These are phyloP conservation scores for Hordeum marinum DNA, from an alignment of 176 grass and related monocot genomes.

Conservation along the genomic window DNA sequence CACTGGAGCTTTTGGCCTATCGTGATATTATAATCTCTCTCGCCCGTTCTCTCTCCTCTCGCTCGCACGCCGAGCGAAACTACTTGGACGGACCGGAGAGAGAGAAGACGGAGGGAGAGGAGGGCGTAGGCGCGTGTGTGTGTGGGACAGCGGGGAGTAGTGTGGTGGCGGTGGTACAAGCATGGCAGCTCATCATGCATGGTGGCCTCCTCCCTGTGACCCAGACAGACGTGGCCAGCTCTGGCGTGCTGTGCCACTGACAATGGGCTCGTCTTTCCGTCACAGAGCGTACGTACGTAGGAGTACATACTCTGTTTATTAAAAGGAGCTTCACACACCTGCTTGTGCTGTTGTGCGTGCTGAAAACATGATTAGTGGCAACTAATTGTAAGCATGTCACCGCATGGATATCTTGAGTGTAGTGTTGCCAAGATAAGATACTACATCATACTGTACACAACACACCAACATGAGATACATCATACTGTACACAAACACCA, in stretches of 20 bases:
- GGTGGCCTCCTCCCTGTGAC: not conserved
- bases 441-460: too few species aligned
- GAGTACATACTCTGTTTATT: not conserved
- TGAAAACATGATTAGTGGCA: not conserved
- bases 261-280: not conserved
- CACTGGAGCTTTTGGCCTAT: constrained; percentile 35
- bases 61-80: too few species aligned
- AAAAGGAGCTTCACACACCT: not conserved
- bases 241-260: not conserved
- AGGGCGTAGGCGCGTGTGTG: not conserved
- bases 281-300: not conserved
- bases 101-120: not conserved
- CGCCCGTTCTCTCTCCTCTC: not conserved
- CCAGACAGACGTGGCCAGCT: not conserved
- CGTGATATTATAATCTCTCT: constrained; percentile 30
- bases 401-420: too few species aligned
- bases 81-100: not conserved
- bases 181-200: constrained; percentile 32
- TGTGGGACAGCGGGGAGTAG: not conserved
- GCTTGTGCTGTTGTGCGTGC: not conserved
- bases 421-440: not conserved
- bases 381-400: too few species aligned
- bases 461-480: too few species aligned
- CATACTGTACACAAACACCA: too few species aligned
- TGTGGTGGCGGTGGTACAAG: constrained; percentile 22